These are phyloP conservation scores for Colletotrichum tofieldiae DNA, from an alignment of 2,329 filamentous ascomycete species.

Conservation along the genomic window DNA sequence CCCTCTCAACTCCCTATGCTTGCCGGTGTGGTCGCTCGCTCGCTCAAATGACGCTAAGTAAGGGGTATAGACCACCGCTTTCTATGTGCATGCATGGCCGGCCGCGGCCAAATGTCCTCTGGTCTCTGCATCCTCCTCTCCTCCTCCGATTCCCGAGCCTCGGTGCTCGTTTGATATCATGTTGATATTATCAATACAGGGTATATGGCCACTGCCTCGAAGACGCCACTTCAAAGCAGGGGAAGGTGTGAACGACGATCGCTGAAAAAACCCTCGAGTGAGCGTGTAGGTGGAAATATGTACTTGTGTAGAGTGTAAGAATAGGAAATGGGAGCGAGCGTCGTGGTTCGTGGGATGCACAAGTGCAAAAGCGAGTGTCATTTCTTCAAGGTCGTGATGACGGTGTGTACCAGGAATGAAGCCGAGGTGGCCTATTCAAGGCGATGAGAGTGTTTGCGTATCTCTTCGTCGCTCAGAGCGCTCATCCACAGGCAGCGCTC, in stretches of 20 bases:
- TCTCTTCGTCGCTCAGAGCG: constrained; percentile 82
- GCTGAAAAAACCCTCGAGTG: constrained; percentile 17
- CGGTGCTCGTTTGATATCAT: constrained; percentile 30
- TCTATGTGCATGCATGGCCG: constrained; percentile 34
- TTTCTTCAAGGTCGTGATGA: constrained; percentile 8
- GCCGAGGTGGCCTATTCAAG: constrained; percentile 57
- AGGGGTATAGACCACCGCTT: constrained; percentile 40
- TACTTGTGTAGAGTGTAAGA: constrained; percentile 21
- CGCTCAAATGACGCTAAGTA: constrained; percentile 42
- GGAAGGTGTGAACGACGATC: constrained; percentile 5
- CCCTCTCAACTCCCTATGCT: constrained; percentile 35
- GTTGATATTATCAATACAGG: constrained; percentile 37
- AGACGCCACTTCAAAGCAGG: constrained; percentile 18
- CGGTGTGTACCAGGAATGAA: neutral
- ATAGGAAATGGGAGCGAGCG: constrained; percentile 39
- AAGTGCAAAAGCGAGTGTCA: constrained; percentile 17
- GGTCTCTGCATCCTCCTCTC: neutral
- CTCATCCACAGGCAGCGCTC: constrained; percentile 91
- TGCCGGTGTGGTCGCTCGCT: constrained; percentile 34
- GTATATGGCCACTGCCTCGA: constrained; percentile 31
- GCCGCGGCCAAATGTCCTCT: constrained; percentile 11
- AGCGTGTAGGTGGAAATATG: constrained; percentile 27
- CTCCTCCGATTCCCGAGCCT: constrained; percentile 26
- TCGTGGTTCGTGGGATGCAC: constrained; percentile 31
- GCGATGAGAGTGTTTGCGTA: constrained; percentile 68